Base-by-base conservation (phyloP, 805 yeast species). In the Ogataea nonfermentans region DNA sequence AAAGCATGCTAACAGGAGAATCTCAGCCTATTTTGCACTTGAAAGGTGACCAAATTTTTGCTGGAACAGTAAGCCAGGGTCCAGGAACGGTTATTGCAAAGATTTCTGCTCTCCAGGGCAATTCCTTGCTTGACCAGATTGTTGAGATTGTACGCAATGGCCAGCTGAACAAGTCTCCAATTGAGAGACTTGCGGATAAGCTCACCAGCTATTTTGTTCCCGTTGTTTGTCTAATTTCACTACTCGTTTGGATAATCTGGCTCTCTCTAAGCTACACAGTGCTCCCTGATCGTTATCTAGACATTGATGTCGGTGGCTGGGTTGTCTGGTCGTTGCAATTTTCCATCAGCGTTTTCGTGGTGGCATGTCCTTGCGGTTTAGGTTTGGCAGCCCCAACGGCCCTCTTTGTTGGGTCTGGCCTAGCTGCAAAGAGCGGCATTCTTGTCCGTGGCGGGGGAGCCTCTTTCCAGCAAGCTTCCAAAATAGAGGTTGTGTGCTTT, bases 351-450 rank as follows among this genome's bases (percentile, higher is more conserved):
- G 91, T 85, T 2, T 83, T 84, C 62, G 91, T 84, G 2, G 77
- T 84, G 35, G 91, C 91, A 0, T 84, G 95, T 56, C 95, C 95
- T 1, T 84, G 93, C 66, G 95, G 91, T 2, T 76, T 84, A 49
- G 93, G 91, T 2, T 65, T 84, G 15, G 93, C 93, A 16, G 93
- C 91, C 2, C 93, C 93, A 2, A 84, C 91, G 2, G 91, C 93
- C 0, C 57, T 84, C 28, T 83, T 81, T 65, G 88, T 84, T 9
- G 93, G 93, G 2, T 70, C 87, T 12, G 88, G 91, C 0, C 57
- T 84, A 35, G 88, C 90, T 25, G 93, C 93, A 10, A 81, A 79
- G 53, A 63, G 78, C 55, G 93, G 91, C 14, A 78, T 84, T 36
- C 66, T 84, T 26, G 88, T 84, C 1, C 74, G 82, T 47, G 91